A percentile compares a stretch with the other conserved stretches of the same genome.
These are phyloP conservation scores for Colletotrichum zoysiae DNA, from an alignment of 2,329 filamentous ascomycete species.

Conservation along the genomic window DNA sequence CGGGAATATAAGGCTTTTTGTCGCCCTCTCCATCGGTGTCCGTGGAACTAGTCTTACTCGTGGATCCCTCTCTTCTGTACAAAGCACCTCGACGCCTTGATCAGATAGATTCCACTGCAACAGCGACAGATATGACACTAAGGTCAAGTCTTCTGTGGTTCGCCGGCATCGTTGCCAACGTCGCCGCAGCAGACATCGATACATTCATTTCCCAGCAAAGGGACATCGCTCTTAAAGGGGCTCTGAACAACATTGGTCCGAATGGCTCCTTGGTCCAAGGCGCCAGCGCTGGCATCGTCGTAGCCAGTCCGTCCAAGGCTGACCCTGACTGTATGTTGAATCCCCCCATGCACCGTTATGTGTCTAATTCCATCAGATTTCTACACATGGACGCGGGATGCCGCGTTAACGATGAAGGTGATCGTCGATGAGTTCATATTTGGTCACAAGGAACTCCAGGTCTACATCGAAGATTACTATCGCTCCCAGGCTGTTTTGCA, in stretches of 20 bases:
- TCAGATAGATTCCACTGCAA: neutral
- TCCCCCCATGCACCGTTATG: no score
- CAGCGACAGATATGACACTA: slow-evolving; percentile 6
- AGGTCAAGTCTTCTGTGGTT: slow-evolving; percentile 15
- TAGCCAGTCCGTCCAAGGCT: slow-evolving; percentile 67
- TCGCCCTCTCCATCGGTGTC: neutral
- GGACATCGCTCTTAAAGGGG: slow-evolving; percentile 61
- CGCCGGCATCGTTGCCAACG: slow-evolving; percentile 18
- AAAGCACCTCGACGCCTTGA: neutral
- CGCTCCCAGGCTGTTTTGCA: slow-evolving; percentile 65
- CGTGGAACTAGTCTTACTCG: no score
- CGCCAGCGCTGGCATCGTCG: slow-evolving; percentile 62
- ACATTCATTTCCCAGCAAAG: slow-evolving; percentile 59
- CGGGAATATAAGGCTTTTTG: neutral
- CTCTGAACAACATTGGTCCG: slow-evolving; percentile 68
- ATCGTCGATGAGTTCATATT: slow-evolving; percentile 64
- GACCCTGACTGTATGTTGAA: slow-evolving; percentile 64
- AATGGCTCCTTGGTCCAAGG: slow-evolving; percentile 61
- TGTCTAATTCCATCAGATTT: slow-evolving; percentile 58
- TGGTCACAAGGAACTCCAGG: slow-evolving; percentile 59
- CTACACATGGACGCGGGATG: slow-evolving; percentile 70
- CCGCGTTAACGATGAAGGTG: slow-evolving; percentile 64
- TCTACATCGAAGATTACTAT: slow-evolving; percentile 65
- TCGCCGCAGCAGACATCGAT: slow-evolving; percentile 31
- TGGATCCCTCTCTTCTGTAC: neutral